Evolutionary conservation across 148 eudicot genomes (phyloP).

Genomic region (Cornus suecica): DNA sequence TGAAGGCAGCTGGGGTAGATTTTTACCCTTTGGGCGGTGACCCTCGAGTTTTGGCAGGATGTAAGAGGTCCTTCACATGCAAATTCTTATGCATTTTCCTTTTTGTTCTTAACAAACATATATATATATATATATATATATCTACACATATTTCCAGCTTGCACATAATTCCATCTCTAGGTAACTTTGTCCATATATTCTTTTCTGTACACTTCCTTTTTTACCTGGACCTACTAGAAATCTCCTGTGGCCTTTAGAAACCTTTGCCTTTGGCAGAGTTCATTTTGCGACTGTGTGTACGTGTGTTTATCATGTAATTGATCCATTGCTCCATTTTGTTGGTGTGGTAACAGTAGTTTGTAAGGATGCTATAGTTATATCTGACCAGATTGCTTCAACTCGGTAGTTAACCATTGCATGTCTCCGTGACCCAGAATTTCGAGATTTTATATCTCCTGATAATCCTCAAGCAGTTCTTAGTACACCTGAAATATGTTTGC

Average conservation of each 20-base stretch:
- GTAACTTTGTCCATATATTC: not conserved
- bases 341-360: not conserved
- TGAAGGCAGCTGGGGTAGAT: slow-evolving; percentile 84
- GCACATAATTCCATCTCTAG: not conserved
- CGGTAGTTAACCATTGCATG: not conserved
- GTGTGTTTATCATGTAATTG: not conserved
- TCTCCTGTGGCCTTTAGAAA: not conserved
- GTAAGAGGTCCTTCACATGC: slow-evolving; percentile 45
- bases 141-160: no score
- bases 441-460: not conserved
- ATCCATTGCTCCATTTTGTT: not conserved
- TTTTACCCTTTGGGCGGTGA: slow-evolving; percentile 96
- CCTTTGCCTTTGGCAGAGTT: not conserved
- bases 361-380: not conserved
- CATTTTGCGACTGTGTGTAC: not conserved
- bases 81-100: not conserved
- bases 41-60: slow-evolving; percentile 83
- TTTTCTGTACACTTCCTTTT: not conserved
- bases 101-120: no score
- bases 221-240: not conserved
- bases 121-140: no score
- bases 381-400: not conserved
- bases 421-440: not conserved
- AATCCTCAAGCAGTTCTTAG: not conserved
- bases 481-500: not conserved